Percentiles rank a stretch among this genome's conserved stretches.
These are phyloP conservation scores for Alnus glutinosa DNA, from an alignment of 306 rosid species.

Conservation along the genomic window DNA sequence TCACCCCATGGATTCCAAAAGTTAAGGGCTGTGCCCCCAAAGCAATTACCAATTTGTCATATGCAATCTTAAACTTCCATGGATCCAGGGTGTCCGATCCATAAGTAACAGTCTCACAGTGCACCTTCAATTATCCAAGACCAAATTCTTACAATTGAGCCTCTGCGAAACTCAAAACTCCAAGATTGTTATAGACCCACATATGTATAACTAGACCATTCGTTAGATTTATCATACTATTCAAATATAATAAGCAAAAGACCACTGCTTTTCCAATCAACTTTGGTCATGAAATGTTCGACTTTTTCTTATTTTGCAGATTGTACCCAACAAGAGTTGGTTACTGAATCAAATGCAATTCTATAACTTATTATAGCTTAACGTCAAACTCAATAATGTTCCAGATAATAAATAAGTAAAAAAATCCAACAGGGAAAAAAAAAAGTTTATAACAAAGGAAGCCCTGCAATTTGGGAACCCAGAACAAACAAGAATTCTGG, in stretches of 20 bases:
- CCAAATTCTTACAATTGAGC: conserved; percentile 28
- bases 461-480: not conserved
- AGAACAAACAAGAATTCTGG: not conserved
- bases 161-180: conserved; percentile 5
- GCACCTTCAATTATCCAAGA: conserved; percentile 60
- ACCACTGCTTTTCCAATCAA: not conserved
- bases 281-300: not conserved
- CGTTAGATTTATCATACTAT: not conserved
- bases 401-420: no score
- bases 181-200: not conserved
- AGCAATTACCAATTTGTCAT: conserved; percentile 85
- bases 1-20: conserved; percentile 88
- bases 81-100: conserved; percentile 58
- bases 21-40: conserved; percentile 81
- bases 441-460: not conserved
- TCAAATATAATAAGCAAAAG: not conserved
- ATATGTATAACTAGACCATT: not conserved
- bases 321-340: not conserved
- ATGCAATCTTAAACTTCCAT: conserved; percentile 79
- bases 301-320: not conserved
- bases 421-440: not conserved
- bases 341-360: not conserved
- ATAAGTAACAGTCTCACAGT: conserved; percentile 77
- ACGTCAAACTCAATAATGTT: not conserved
- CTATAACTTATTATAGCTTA: not conserved